Evolutionary conservation across 441 rosid species (phyloP).

Genomic region (Pelargonium citronellum): DNA sequence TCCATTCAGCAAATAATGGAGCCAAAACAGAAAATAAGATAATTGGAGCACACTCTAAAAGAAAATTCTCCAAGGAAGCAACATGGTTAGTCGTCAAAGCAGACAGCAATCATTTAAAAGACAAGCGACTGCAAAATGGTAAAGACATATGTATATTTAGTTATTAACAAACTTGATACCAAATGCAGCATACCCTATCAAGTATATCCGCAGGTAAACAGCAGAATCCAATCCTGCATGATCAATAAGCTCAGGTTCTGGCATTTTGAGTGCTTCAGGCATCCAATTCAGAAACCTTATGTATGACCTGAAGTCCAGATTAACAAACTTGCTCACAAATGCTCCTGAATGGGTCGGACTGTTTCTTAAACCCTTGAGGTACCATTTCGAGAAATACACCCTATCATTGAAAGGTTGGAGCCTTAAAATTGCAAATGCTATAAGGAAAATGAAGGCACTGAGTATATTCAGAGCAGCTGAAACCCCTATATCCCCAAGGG

Average conservation of each 20-base stretch:
- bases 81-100: background rate
- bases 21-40: background rate
- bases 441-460: constrained; percentile 60
- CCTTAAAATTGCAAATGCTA: constrained; percentile 72
- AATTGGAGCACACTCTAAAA: background rate
- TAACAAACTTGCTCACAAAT: constrained; percentile 54
- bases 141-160: background rate
- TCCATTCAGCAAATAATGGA: background rate
- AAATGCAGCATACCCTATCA: constrained; percentile 60
- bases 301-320: constrained; percentile 67
- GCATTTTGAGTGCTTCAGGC: constrained; percentile 94
- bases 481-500: constrained; percentile 10
- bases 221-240: constrained; percentile 98
- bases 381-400: constrained; percentile 97
- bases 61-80: background rate
- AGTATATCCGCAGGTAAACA: constrained; percentile 81
- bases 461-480: constrained; percentile 71
- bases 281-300: constrained; percentile 80
- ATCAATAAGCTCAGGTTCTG: constrained; percentile 88
- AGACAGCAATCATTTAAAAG: constrained; percentile 25
- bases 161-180: background rate
- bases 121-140: background rate
- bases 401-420: constrained; percentile 92
- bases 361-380: constrained; percentile 67
- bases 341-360: constrained; percentile 60